Conservation (phyloP, 106 monocot species). For the Dactylorhiza incarnata region DNA sequence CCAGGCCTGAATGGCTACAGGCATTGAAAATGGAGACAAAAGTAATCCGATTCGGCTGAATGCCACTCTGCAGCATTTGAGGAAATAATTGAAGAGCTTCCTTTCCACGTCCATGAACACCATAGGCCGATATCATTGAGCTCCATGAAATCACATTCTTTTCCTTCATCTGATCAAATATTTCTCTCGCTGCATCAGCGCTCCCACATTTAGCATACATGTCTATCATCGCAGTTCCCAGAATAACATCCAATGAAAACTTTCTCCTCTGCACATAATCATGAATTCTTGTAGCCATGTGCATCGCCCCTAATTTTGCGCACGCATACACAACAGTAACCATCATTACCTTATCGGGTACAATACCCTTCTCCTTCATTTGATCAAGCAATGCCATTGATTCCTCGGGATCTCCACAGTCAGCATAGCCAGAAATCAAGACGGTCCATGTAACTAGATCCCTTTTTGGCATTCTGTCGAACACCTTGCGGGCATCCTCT, state of each 20-base stretch:
- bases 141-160: slow-evolving; percentile 59
- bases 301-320: slow-evolving; percentile 47
- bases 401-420: slow-evolving; percentile 34
- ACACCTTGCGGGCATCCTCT: slow-evolving; percentile 46
- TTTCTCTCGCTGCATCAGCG: slow-evolving; percentile 27
- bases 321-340: slow-evolving; percentile 40
- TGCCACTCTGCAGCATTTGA: slow-evolving; percentile 31
- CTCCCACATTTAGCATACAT: slow-evolving; percentile 60
- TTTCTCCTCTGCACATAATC: slow-evolving; percentile 24
- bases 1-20: slow-evolving; percentile 46
- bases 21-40: slow-evolving; percentile 36
- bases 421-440: slow-evolving; percentile 41
- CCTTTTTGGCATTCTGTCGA: slow-evolving; percentile 35
- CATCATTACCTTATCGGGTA: slow-evolving; percentile 40
- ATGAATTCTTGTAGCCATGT: slow-evolving; percentile 35
- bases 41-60: slow-evolving; percentile 31
- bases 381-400: slow-evolving; percentile 34
- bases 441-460: slow-evolving; percentile 52
- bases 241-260: slow-evolving; percentile 34
- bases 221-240: slow-evolving; percentile 50
- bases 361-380: slow-evolving; percentile 25
- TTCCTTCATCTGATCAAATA: slow-evolving; percentile 40
- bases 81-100: slow-evolving; percentile 34
- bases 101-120: slow-evolving; percentile 35
- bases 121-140: slow-evolving; percentile 56